Conservation (phyloP, 768 basidiomycete species). For the Lepiota venenata region DNA sequence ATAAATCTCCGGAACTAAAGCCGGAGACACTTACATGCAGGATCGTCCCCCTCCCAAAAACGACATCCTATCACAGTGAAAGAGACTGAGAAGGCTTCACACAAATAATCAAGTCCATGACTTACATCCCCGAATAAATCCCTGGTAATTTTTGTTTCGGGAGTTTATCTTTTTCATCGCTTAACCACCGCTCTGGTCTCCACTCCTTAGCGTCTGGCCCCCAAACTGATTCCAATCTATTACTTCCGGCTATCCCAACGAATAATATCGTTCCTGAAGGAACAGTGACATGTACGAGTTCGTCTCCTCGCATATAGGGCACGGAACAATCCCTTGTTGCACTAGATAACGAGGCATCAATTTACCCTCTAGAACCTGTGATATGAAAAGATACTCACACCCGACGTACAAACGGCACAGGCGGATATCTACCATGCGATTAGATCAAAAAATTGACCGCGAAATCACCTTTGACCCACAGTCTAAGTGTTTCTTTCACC, state of each 20-base stretch:
- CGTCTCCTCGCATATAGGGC: slow-evolving; percentile 33
- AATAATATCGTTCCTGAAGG: slow-evolving; percentile 48
- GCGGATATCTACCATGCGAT: slow-evolving; percentile 33
- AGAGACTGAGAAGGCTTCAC: not conserved
- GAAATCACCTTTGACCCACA: slow-evolving; percentile 26
- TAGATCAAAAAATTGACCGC: not conserved
- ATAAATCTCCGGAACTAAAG: not conserved
- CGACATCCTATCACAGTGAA: slow-evolving; percentile 38
- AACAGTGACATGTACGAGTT: slow-evolving; percentile 32
- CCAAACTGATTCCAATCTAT: slow-evolving; percentile 49
- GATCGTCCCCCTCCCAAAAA: slow-evolving; percentile 53
- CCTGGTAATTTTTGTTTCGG: slow-evolving; percentile 32
- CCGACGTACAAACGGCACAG: slow-evolving; percentile 43
- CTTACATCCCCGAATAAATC: slow-evolving; percentile 49
- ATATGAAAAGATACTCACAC: slow-evolving; percentile 26
- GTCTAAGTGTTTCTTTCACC: slow-evolving; percentile 42
- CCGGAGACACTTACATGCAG: slow-evolving; percentile 41
- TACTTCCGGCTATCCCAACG: slow-evolving; percentile 43
- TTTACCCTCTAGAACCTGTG: not conserved
- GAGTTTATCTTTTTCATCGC: slow-evolving; percentile 12
- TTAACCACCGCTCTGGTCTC: slow-evolving; percentile 53
- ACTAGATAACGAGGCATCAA: slow-evolving; percentile 18
- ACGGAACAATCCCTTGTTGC: slow-evolving; percentile 40
- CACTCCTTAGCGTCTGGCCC: slow-evolving; percentile 45
- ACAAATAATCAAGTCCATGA: slow-evolving; percentile 1